phyloP scores from a whole-genome alignment of 345 rosid species.

The Murraya paniculata region DNA sequence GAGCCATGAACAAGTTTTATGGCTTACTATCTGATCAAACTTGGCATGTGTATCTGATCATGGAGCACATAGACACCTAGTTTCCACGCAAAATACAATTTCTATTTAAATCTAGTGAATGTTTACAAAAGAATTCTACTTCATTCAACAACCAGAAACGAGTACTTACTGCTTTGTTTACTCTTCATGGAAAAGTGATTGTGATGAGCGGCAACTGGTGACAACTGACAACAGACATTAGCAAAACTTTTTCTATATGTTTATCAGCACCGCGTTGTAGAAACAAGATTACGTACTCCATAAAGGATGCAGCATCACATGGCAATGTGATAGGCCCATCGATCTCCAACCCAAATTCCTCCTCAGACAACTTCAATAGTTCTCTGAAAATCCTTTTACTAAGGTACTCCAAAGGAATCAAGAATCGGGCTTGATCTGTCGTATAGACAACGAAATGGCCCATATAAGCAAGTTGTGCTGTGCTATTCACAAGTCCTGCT shows the following conservation, averaged over 20 bases:
- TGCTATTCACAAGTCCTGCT: background rate
- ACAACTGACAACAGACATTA: background rate
- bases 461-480: background rate
- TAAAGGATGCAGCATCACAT: conserved; percentile 14
- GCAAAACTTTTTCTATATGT: conserved; percentile 5
- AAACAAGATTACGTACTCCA: conserved; percentile 8
- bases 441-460: background rate
- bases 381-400: background rate
- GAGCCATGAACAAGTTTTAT: background rate
- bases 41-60: background rate
- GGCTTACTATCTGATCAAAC: background rate
- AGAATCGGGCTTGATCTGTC: background rate
- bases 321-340: conserved; percentile 15
- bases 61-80: too few species aligned
- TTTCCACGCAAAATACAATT: background rate
- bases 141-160: background rate
- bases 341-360: conserved; percentile 13
- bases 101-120: background rate
- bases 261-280: background rate
- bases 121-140: background rate
- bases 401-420: background rate
- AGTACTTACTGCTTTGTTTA: background rate
- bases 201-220: background rate
- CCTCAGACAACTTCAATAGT: conserved; percentile 12
- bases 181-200: background rate